Percentiles rank a stretch among this genome's conserved stretches.
These are phyloP conservation scores for Hypoxylon rubiginosum DNA, from an alignment of 2,329 filamentous ascomycete genomes.

Conservation along the genomic window DNA sequence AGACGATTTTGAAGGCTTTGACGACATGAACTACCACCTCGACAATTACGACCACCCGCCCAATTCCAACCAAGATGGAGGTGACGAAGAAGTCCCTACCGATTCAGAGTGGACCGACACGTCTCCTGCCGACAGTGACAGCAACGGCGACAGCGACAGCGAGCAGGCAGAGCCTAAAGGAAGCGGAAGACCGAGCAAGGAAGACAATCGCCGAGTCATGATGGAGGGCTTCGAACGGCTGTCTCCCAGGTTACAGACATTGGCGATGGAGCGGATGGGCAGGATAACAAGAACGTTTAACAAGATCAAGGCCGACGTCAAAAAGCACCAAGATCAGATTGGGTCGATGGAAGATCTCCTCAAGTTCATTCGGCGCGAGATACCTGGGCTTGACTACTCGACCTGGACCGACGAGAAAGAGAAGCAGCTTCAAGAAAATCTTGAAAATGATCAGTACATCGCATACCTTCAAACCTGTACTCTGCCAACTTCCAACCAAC, in stretches of 20 bases:
- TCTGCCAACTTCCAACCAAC: not conserved
- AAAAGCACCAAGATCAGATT: not conserved
- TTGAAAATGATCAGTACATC: not conserved
- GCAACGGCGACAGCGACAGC: constrained; percentile 5
- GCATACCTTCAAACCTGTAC: not conserved
- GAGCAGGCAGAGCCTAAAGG: not conserved
- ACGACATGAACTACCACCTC: no score
- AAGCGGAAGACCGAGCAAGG: not conserved
- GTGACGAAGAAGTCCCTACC: not conserved
- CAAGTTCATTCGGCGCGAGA: not conserved
- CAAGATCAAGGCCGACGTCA: not conserved
- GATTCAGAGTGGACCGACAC: not conserved
- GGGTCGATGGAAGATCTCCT: not conserved
- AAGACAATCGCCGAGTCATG: not conserved
- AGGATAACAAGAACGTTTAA: not conserved
- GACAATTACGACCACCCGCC: no score
- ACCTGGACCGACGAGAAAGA: not conserved
- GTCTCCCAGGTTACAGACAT: not conserved
- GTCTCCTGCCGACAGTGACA: no score
- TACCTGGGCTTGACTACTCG: not conserved
- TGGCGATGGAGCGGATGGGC: not conserved
- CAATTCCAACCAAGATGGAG: no score
- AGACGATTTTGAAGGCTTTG: no score
- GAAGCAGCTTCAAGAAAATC: not conserved
- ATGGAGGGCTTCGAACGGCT: not conserved